Conservation (phyloP, 805 yeast species). For the Kodamaea leandrae region DNA sequence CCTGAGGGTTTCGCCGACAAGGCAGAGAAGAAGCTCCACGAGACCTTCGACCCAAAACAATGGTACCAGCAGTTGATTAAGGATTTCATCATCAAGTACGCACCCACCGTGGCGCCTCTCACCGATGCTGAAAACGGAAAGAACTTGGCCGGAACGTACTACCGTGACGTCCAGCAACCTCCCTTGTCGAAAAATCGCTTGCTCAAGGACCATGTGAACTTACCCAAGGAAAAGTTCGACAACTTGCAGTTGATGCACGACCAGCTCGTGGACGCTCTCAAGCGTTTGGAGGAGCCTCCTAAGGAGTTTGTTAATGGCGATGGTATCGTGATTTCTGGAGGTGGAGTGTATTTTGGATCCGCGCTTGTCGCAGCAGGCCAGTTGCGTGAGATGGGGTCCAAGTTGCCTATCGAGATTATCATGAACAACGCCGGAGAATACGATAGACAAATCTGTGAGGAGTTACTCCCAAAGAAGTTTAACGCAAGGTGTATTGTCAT, state of each 20-base stretch:
- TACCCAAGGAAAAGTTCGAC: constrained; percentile 17
- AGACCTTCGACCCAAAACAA: constrained; percentile 9
- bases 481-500: constrained; percentile 29
- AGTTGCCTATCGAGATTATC: constrained; percentile 35
- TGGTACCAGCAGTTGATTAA: constrained; percentile 14
- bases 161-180: constrained; percentile 13
- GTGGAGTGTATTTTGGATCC: constrained; percentile 25
- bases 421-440: constrained; percentile 24
- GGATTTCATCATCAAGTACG: constrained; percentile 13
- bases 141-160: constrained; percentile 11
- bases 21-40: constrained; percentile 8
- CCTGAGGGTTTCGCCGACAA: constrained; percentile 12
- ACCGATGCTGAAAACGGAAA: constrained; percentile 17
- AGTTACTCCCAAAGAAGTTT: constrained; percentile 20
- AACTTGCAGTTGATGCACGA: constrained; percentile 28
- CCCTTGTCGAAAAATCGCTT: constrained; percentile 14
- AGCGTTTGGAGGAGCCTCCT: constrained; percentile 25
- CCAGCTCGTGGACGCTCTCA: constrained; percentile 24
- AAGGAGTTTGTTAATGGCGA: constrained; percentile 25
- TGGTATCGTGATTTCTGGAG: constrained; percentile 37
- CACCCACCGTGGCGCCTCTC: constrained; percentile 14
- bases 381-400: constrained; percentile 30
- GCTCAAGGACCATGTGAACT: constrained; percentile 12
- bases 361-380: constrained; percentile 31
- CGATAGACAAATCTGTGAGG: constrained; percentile 27